Conservation (phyloP, 2,329 filamentous ascomycete genomes). For the Fusarium napiforme region DNA sequence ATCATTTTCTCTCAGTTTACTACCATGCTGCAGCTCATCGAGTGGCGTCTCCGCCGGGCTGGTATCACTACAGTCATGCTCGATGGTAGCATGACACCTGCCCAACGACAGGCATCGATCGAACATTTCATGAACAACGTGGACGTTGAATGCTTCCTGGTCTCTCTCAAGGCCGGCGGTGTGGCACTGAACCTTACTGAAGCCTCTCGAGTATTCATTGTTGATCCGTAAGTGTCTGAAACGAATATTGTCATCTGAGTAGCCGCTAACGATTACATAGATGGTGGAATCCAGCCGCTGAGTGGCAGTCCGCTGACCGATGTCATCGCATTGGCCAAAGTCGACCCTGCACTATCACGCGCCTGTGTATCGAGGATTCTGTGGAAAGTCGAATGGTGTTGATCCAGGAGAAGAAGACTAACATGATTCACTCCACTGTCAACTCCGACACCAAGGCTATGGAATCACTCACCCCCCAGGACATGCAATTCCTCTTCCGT, state of each 20-base stretch:
- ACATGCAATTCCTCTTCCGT: conserved; percentile 96
- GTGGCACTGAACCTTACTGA: conserved; percentile 96
- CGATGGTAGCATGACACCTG: conserved; percentile 95
- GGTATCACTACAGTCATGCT: conserved; percentile 99
- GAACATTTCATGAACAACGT: conserved; percentile 96
- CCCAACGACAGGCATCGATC: conserved; percentile 91
- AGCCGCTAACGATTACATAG: conserved; percentile 57
- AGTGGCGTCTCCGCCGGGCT: conserved; percentile 95
- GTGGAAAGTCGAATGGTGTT: conserved; percentile 96
- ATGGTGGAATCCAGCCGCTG: conserved; percentile 99
- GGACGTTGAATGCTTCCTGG: conserved; percentile 94
- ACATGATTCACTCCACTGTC: conserved; percentile 97
- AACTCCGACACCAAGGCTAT: conserved; percentile 91
- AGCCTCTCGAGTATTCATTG: conserved; percentile 92
- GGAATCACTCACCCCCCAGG: conserved; percentile 88
- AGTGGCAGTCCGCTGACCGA: conserved; percentile 97
- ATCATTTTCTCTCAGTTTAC: conserved; percentile 99
- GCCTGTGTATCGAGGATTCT: conserved; percentile 95
- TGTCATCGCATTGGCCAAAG: conserved; percentile 96
- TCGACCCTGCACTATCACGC: conserved; percentile 91
- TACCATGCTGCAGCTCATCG: conserved; percentile 95
- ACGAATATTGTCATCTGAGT: neutral
- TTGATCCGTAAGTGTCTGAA: conserved; percentile 80
- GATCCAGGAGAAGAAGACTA: conserved; percentile 98
- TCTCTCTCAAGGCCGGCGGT: conserved; percentile 94